phyloP scores from a whole-genome alignment of 371 early-diverging fungal genomes.

The Apophysomyces sp. region DNA sequence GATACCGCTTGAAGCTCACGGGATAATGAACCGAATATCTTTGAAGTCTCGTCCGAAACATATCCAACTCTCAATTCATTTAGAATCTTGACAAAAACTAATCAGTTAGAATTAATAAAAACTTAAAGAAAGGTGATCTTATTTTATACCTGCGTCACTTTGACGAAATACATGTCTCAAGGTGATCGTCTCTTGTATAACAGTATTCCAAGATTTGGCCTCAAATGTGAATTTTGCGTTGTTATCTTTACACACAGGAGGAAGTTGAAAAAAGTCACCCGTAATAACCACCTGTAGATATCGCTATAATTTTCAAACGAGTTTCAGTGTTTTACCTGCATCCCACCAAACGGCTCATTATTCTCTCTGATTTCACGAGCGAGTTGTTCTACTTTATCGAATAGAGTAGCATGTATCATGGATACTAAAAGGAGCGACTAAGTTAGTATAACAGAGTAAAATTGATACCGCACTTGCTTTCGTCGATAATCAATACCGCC shows the following conservation, averaged over 20 bases:
- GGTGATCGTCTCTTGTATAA: slow-evolving; percentile 46
- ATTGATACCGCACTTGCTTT: slow-evolving; percentile 52
- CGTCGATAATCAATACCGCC: slow-evolving; percentile 82
- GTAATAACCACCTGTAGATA: slow-evolving; percentile 67
- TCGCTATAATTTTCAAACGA: not conserved
- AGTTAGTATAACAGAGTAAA: not conserved
- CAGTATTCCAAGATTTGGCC: slow-evolving; percentile 61
- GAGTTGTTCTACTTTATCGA: slow-evolving; percentile 80
- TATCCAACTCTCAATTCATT: slow-evolving; percentile 67
- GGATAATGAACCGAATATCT: slow-evolving; percentile 45
- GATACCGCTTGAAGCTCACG: slow-evolving; percentile 48
- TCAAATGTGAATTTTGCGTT: slow-evolving; percentile 71
- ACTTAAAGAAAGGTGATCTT: slow-evolving; percentile 21
- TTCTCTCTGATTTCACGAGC: slow-evolving; percentile 58
- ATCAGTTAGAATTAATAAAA: not conserved
- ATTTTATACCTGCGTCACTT: slow-evolving; percentile 42
- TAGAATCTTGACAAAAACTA: slow-evolving; percentile 58
- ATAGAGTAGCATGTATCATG: slow-evolving; percentile 80
- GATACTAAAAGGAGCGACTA: slow-evolving; percentile 56
- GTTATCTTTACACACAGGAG: slow-evolving; percentile 66
- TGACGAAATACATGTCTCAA: slow-evolving; percentile 58
- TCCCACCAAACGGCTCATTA: slow-evolving; percentile 80
- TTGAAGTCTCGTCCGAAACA: slow-evolving; percentile 47
- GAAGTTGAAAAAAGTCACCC: slow-evolving; percentile 93
- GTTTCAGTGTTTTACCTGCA: slow-evolving; percentile 56